Base-by-base conservation (phyloP, 495 filamentous ascomycete species). In the Tuber borchii region DNA sequence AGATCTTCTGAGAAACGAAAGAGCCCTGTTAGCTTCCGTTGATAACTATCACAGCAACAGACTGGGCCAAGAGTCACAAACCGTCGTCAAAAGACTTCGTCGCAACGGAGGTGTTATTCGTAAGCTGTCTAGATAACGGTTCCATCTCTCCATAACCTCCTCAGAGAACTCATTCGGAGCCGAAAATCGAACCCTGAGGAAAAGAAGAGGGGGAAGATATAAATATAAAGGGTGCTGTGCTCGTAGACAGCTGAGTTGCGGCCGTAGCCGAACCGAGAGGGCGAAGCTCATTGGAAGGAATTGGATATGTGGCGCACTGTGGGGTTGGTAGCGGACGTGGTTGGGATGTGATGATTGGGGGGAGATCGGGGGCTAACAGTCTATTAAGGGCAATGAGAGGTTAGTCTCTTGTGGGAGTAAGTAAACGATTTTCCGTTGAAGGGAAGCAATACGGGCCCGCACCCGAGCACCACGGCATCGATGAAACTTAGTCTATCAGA, bases 61-160 rank as follows among this genome's bases (percentile, higher is more conserved):
- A 39, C 4, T 17, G 7, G 10, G 37, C 56, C 45, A 71, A 69
- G 56, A 17, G 26, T 8, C 34, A 51, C 17, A 51, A 75, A 79
- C 78, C 77, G 17, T 78, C 78, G 26, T 72, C 48, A 17, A 46
- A 72, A 17, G 76, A 79, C 22, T 10, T 61, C 3, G 76, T 79
- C 26, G 71, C 73, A n/a, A 72, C 65, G 31, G 65, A 68, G 39
- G 74, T 78, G 70, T 39, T 45, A n/a, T n/a, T 44, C 61, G 78
- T 75, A 51, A 71, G 14, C 16, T 79, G 76, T 31, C 73, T 73
- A 34, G 78, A 79, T 45, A 79, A 20, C 34, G 72, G 70, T 20
- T 79, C 78, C 34, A 78, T 73, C 51, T 73, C 42, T 43, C 6
- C 45, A 43, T 34, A n/a, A 20, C 16, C 73, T 9, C 70, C 39